phyloP scores from a whole-genome alignment of 257 asterid species.

The Prunella vulgaris region DNA sequence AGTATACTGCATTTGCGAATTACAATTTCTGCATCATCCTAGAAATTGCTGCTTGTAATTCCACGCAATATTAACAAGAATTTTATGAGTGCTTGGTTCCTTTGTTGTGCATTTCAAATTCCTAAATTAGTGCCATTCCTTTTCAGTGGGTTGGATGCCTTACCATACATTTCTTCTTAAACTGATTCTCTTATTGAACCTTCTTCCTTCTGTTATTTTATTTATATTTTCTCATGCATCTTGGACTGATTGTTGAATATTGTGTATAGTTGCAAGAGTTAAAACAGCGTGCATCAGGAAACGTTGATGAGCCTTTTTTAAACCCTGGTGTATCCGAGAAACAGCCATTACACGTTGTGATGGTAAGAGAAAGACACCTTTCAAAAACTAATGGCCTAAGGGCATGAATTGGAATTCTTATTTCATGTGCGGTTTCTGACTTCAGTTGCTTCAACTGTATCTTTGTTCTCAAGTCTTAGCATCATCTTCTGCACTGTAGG shows the following conservation, averaged over 20 bases:
- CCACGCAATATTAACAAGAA: neutral
- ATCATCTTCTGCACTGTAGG: conserved; percentile 43
- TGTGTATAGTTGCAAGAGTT: conserved; percentile 81
- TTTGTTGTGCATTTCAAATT: neutral
- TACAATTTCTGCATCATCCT: neutral
- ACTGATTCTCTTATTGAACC: neutral
- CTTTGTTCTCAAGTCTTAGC: neutral
- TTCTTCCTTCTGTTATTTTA: neutral
- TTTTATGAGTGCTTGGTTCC: conserved; percentile 4
- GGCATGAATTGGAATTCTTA: conserved; percentile 1
- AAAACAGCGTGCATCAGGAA: conserved; percentile 79
- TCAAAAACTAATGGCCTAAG: neutral
- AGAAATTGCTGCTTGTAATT: neutral
- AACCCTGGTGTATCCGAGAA: conserved; percentile 86
- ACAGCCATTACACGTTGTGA: conserved; percentile 90
- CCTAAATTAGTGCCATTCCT: neutral
- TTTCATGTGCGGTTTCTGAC: neutral
- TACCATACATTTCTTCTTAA: neutral
- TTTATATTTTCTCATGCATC: neutral
- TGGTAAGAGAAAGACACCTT: conserved; percentile 53
- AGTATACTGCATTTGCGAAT: neutral
- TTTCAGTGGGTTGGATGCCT: conserved; percentile 1
- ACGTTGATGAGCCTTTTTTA: conserved; percentile 63
- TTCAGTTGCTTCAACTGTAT: no score
- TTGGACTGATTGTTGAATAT: conserved; percentile 21